These are phyloP conservation scores for Mallotus repandus DNA, from an alignment of 441 rosid species.

Conservation along the genomic window DNA sequence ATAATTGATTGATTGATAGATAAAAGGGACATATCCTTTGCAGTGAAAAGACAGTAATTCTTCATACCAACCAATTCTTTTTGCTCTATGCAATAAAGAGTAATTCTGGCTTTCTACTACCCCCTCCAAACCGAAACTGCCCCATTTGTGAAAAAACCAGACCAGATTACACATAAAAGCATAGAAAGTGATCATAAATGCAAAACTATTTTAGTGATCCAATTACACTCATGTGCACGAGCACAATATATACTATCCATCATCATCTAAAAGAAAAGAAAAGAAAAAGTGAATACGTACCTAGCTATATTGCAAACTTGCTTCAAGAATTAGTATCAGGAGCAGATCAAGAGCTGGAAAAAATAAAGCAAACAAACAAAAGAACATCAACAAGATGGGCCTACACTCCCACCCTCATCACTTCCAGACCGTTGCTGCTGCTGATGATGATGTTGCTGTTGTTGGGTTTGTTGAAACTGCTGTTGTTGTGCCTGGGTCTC, in stretches of 20 bases:
- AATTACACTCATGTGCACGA: not conserved
- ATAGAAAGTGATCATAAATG: slow-evolving; percentile 26
- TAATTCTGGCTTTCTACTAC: slow-evolving; percentile 24
- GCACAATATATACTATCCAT: not conserved
- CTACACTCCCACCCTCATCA: slow-evolving; percentile 48
- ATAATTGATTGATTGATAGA: slow-evolving; percentile 18
- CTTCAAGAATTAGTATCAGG: slow-evolving; percentile 4
- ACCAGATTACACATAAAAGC: slow-evolving; percentile 1
- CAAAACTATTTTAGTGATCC: not conserved
- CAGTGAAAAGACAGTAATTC: slow-evolving; percentile 39
- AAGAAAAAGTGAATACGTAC: slow-evolving; percentile 22
- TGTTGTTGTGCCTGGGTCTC: slow-evolving; percentile 38
- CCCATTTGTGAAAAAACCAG: slow-evolving; percentile 28
- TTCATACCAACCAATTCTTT: slow-evolving; percentile 21
- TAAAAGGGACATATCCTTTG: slow-evolving; percentile 16
- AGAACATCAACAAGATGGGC: slow-evolving; percentile 41
- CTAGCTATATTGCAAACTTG: slow-evolving; percentile 32
- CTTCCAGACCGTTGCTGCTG: slow-evolving; percentile 45
- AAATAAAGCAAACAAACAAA: not conserved
- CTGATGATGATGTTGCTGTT: slow-evolving; percentile 25
- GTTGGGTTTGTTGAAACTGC: slow-evolving; percentile 29
- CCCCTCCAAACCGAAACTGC: slow-evolving; percentile 17
- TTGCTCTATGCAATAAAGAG: slow-evolving; percentile 27
- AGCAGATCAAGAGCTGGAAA: not conserved
- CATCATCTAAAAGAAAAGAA: not conserved